These are phyloP conservation scores for Thraustotheca clavata DNA, from an alignment of 352 stramenopile genomes.

Conservation along the genomic window DNA sequence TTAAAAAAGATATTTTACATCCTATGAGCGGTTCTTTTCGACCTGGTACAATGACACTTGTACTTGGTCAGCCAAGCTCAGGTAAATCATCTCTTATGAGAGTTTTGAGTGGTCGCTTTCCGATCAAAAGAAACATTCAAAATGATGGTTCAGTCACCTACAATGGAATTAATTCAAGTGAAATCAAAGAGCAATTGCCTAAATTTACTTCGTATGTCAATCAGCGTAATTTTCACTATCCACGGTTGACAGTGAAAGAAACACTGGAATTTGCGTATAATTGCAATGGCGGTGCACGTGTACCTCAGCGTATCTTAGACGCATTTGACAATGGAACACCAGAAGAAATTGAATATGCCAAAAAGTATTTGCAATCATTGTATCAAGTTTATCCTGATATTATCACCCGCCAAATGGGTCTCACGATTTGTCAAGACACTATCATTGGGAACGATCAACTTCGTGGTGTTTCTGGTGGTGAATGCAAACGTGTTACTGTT, in stretches of 20 bases:
- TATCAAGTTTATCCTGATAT: slow-evolving; percentile 49
- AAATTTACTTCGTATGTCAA: slow-evolving; percentile 46
- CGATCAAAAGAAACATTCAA: slow-evolving; percentile 34
- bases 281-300: slow-evolving; percentile 34
- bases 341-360: slow-evolving; percentile 35
- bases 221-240: slow-evolving; percentile 40
- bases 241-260: slow-evolving; percentile 40
- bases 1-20: slow-evolving; percentile 36
- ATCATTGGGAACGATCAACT: slow-evolving; percentile 54
- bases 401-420: slow-evolving; percentile 37
- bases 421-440: slow-evolving; percentile 48
- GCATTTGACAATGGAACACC: slow-evolving; percentile 31
- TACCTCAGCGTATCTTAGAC: slow-evolving; percentile 26
- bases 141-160: slow-evolving; percentile 41
- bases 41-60: slow-evolving; percentile 44
- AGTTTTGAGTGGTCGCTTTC: slow-evolving; percentile 41
- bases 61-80: slow-evolving; percentile 41
- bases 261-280: slow-evolving; percentile 48
- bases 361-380: slow-evolving; percentile 29
- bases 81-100: slow-evolving; percentile 54
- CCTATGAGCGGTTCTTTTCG: slow-evolving; percentile 38
- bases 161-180: slow-evolving; percentile 32
- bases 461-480: slow-evolving; percentile 58
- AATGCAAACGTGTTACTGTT: slow-evolving; percentile 66
- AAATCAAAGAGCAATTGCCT: slow-evolving; percentile 32